Conservation (phyloP, 768 basidiomycete species). For the Cystobasidiopsis lactophilus region DNA sequence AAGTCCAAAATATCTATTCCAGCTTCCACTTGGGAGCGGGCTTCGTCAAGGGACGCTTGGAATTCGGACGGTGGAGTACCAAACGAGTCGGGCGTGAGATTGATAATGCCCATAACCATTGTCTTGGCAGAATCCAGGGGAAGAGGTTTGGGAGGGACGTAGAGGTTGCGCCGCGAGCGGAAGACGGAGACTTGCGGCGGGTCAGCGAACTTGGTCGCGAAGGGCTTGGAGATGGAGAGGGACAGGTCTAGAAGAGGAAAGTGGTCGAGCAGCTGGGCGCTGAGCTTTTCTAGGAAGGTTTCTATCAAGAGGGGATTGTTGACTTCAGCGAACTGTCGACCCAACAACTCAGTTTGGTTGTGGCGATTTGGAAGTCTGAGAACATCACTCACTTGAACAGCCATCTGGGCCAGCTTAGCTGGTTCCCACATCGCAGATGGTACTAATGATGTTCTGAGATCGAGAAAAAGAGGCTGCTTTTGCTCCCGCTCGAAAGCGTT, state of each 20-base stretch:
- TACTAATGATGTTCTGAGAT: conserved; percentile 23
- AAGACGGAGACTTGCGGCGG: background rate
- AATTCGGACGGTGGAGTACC: conserved; percentile 40
- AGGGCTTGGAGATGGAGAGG: background rate
- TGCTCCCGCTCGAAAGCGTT: conserved; percentile 43
- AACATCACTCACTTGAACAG: background rate
- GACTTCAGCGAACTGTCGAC: too few species aligned
- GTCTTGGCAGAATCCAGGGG: conserved; percentile 22
- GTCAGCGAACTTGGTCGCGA: background rate
- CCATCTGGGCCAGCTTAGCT: background rate
- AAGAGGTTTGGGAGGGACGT: conserved; percentile 8
- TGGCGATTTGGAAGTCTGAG: too few species aligned
- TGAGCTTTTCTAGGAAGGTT: background rate
- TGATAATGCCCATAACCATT: conserved; percentile 74
- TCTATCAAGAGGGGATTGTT: conserved; percentile 11
- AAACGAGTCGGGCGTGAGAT: conserved; percentile 86
- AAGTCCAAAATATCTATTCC: conserved; percentile 70
- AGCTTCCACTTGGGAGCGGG: conserved; percentile 17
- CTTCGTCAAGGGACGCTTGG: conserved; percentile 29
- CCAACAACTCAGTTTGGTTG: too few species aligned
- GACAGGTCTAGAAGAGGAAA: background rate
- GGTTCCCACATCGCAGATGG: background rate
- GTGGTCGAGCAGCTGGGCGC: background rate
- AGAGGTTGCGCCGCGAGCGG: background rate
- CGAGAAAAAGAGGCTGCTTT: conserved; percentile 39